These are phyloP conservation scores for Myriosclerotinia scirpicola DNA, from an alignment of 2,329 filamentous ascomycete species.

Conservation along the genomic window DNA sequence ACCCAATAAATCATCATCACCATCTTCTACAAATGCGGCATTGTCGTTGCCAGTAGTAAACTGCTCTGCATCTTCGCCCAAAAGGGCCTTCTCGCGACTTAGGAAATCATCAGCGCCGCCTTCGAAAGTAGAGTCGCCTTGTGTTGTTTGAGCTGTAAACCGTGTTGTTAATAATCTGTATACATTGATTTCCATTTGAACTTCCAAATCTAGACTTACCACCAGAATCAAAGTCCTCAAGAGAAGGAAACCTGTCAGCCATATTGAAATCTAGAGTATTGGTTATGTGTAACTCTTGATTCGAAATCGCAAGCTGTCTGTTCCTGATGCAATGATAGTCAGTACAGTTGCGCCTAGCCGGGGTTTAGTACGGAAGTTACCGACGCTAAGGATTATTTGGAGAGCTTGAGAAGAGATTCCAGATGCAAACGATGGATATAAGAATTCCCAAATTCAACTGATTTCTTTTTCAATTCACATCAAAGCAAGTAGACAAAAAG, in stretches of 20 bases:
- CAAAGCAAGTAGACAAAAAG: neutral
- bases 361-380: constrained; percentile 16
- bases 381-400: constrained; percentile 24
- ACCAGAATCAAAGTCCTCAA: constrained; percentile 60
- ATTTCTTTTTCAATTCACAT: constrained; percentile 1
- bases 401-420: constrained; percentile 16
- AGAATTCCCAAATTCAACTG: constrained; percentile 16
- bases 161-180: constrained; percentile 27
- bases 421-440: constrained; percentile 5
- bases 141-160: constrained; percentile 63
- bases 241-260: constrained; percentile 60
- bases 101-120: constrained; percentile 77
- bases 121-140: constrained; percentile 49
- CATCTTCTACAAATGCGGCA: constrained; percentile 61
- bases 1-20: constrained; percentile 71
- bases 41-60: constrained; percentile 78
- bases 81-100: constrained; percentile 79
- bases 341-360: constrained; percentile 17
- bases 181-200: constrained; percentile 17
- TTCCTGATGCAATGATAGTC: constrained; percentile 4
- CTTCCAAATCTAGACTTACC: constrained; percentile 35
- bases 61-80: constrained; percentile 91
- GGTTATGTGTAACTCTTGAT: constrained; percentile 20
- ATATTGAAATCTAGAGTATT: constrained; percentile 42
- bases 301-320: constrained; percentile 24